A percentile compares a stretch with the other conserved stretches of the same genome.
Evolutionary conservation across 2,329 filamentous ascomycete species (phyloP).

Genomic region (Epichloe uncinata): DNA sequence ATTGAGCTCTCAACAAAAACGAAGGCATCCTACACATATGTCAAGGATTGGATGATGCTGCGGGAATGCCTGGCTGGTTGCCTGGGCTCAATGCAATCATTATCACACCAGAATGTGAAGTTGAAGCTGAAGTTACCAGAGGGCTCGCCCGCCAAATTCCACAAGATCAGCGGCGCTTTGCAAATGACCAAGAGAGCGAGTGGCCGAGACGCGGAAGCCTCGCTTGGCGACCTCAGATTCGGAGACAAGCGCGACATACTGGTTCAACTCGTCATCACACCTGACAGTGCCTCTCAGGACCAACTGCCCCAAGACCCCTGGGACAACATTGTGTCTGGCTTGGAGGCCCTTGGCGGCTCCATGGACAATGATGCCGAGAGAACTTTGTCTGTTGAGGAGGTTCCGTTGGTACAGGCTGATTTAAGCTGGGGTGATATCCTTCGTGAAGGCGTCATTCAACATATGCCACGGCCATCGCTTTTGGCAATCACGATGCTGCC

Average conservation of each 20-base stretch:
- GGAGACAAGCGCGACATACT: constrained; percentile 90
- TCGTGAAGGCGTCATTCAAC: constrained; percentile 71
- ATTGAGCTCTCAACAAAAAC: constrained; percentile 91
- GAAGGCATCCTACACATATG: constrained; percentile 94
- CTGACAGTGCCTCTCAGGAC: constrained; percentile 72
- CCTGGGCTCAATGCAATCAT: constrained; percentile 78
- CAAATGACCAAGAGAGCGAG: constrained; percentile 95
- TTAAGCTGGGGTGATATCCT: constrained; percentile 88
- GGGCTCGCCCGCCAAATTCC: constrained; percentile 93
- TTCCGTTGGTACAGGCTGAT: constrained; percentile 90
- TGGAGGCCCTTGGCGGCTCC: constrained; percentile 83
- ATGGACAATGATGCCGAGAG: constrained; percentile 78
- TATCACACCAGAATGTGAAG: constrained; percentile 97
- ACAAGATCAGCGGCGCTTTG: constrained; percentile 93
- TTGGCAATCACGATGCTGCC: constrained; percentile 94
- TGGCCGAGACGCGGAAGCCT: constrained; percentile 85
- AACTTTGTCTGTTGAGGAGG: constrained; percentile 76
- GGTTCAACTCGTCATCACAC: constrained; percentile 83
- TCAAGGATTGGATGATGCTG: constrained; percentile 99
- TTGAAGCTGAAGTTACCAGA: constrained; percentile 88
- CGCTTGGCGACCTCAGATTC: constrained; percentile 82
- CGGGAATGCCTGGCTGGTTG: constrained; percentile 92
- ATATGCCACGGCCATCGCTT: constrained; percentile 78
- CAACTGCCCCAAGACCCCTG: constrained; percentile 85
- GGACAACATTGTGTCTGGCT: constrained; percentile 91